A percentile compares a stretch with the other conserved stretches of the same genome.
Evolutionary conservation across 257 asterid species (phyloP).

Genomic region (Echium plantagineum): DNA sequence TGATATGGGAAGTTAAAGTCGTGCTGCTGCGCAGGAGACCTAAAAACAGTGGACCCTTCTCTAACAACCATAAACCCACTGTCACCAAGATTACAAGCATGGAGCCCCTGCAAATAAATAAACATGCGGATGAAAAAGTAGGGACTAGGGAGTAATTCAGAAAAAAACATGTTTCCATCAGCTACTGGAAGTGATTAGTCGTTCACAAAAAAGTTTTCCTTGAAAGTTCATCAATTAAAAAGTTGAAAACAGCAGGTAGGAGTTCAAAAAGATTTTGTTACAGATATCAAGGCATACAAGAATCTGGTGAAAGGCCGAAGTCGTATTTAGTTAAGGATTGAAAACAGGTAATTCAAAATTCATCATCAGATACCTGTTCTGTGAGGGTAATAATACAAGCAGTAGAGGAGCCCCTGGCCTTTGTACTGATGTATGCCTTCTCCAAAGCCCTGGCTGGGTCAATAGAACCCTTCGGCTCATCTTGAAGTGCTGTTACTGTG

Average conservation of each 20-base stretch:
- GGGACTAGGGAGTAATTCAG: neutral
- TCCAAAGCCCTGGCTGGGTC: conserved; percentile 85
- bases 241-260: too few relatives aligned
- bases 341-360: neutral
- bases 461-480: conserved; percentile 70
- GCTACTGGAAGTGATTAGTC: too few relatives aligned
- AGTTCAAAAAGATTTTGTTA: too few relatives aligned
- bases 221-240: too few relatives aligned
- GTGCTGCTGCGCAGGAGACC: conserved; percentile 91
- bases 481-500: conserved; percentile 57
- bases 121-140: neutral
- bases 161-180: too few relatives aligned
- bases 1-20: conserved; percentile 93
- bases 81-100: conserved; percentile 87
- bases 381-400: conserved; percentile 93
- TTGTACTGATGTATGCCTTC: conserved; percentile 65
- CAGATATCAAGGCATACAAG: too few relatives aligned
- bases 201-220: too few relatives aligned
- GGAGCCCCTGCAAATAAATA: conserved; percentile 53
- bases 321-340: neutral
- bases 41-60: conserved; percentile 71
- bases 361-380: conserved; percentile 39
- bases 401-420: conserved; percentile 82
- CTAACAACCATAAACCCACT: conserved; percentile 94
- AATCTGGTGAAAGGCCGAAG: too few relatives aligned